Evolutionary conservation across 805 yeast species (phyloP), one percentile per base, ranked within the genome.

Genomic region (Kuraishia ogatae): DNA sequence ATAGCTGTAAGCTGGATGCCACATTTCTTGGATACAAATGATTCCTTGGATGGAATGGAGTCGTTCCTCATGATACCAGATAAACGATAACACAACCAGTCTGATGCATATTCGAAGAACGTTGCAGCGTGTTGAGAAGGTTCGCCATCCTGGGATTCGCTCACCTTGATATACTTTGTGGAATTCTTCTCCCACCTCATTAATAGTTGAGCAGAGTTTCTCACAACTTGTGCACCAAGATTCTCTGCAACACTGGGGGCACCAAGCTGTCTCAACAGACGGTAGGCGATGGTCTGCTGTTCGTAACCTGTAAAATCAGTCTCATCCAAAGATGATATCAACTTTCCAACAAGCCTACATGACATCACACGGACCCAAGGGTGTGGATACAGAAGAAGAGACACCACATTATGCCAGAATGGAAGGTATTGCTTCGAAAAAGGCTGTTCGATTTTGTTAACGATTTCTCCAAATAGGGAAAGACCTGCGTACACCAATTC

Each of bases 341-440:
- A 15, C 43, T 35, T 35, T 1, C 85, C 84, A 47, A 84, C 66
- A 39, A 89, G 71, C 54, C 92, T 74, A 6, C 85, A 71, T 1
- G 96, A 73, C 4, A 79, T 71, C 56, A 87, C 74, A 62, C 97
- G 81, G 6, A 92, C 87, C 98, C 98, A 92, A 1, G 94, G 77
- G 68, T 92, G 97, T 1, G 97, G 97, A 66, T 81, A 92, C 53
- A 92, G 72, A 54, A 91, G 74, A 28, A 83, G 69, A 2, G 76
- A 78, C 23, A 81, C 73, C 2, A 87, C 68, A 19, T 69, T 65
- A 2, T 66, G 60, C 91, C 93, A 87, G 8, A 79, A 61, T 0
- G 24, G 20, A 50, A 69, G 74, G 61, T 72, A 75, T 2, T 60
- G 62, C 1, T 53, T 46, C 2, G 57, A 54, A 51, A 73, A 73